Base-by-base conservation (phyloP, 371 early-diverging fungal species). In the Circinella umbellata region DNA sequence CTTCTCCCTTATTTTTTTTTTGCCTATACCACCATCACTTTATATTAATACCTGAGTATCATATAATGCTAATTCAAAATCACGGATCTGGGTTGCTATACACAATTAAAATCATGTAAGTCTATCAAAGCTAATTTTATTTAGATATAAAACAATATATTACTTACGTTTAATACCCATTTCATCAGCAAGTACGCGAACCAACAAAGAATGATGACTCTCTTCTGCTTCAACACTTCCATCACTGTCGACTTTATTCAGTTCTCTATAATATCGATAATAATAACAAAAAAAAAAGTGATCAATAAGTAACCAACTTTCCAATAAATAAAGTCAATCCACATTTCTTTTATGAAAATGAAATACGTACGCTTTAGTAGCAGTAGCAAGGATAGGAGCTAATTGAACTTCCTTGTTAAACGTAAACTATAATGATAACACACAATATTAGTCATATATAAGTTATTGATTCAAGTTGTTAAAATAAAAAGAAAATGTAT, bases 341-440 rank as follows among this genome's bases (percentile, higher is more conserved):
- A 38, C 14, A 3, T 0, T 17, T 11, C 36, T n/a, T 1, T 7
- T 17, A 3, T 46, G 48, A 15, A 1, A n/a, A 55, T 27, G 4
- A 8, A 53, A 38, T 36, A 70, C 80, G 73, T 76, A 90, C 90
- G 83, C 84, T 77, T 94, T 91, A 68, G 89, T 83, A 27, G 88
- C 92, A 0, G 92, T 91, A 15, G 94, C 92, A 47, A 98, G 80
- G 57, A 99, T 89, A 38, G 98, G 98, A 17, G 91, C 90, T 66
- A 99, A 80, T 68, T 98, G 98, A 11, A 79, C 86, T 80, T 99
- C 99, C 61, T 93, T 96, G 89, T 98, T 98, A 82, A 95, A 98
- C 69, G 90, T 91, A 86, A 98, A 96, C 62, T 79, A 67, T 15
- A 47, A n/a, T 7, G 49, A 13, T 13, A 13, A 13, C 14, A 18